Conservation (phyloP, 495 filamentous ascomycete genomes). For the Penicillium arizonense region DNA sequence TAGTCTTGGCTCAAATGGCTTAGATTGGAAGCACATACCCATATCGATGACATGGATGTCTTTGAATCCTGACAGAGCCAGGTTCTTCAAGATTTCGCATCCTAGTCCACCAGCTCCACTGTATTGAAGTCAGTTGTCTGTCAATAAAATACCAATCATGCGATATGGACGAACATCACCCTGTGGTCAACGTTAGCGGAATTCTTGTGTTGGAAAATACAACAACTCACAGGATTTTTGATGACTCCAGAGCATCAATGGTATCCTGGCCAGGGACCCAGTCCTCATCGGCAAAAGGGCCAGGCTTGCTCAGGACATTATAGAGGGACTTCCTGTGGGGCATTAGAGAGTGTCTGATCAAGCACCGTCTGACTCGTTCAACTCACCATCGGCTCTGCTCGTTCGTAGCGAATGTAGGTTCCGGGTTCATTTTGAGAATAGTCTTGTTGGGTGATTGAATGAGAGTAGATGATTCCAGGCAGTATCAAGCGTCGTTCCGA, state of each 20-base stretch:
- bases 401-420: constrained; percentile 17
- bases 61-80: constrained; percentile 93
- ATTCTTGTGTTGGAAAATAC: background rate
- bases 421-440: constrained; percentile 12
- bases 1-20: background rate
- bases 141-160: background rate
- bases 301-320: constrained; percentile 67
- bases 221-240: constrained; percentile 66
- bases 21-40: constrained; percentile 51
- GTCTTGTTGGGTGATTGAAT: background rate
- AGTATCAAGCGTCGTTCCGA: constrained; percentile 4
- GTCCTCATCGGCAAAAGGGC: constrained; percentile 76
- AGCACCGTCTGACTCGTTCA: background rate
- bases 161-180: constrained; percentile 32
- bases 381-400: constrained; percentile 19
- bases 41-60: constrained; percentile 99
- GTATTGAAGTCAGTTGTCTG: constrained; percentile 6
- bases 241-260: constrained; percentile 57
- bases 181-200: constrained; percentile 25
- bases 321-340: constrained; percentile 73
- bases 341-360: constrained; percentile 13
- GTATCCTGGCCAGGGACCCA: constrained; percentile 61
- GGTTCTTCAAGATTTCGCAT: constrained; percentile 95
- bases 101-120: constrained; percentile 94
- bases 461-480: background rate